Evolutionary conservation across 495 filamentous ascomycete species (phyloP).

Genomic region (Copromyces sp.): DNA sequence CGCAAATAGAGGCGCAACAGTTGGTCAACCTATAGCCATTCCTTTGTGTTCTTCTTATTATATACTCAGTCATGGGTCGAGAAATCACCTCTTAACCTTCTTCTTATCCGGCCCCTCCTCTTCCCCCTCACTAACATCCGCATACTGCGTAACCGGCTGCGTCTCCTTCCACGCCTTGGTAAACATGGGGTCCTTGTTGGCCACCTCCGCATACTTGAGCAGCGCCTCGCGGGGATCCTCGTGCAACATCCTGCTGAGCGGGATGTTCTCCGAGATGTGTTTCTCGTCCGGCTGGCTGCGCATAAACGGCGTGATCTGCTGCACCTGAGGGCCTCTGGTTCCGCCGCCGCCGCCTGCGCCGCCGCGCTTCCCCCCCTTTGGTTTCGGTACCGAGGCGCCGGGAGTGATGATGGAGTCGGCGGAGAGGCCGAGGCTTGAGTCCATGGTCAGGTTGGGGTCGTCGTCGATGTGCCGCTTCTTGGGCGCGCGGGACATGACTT

Average conservation of each 20-base stretch:
- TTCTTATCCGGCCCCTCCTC: conserved; percentile 61
- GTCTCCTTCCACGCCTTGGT: conserved; percentile 88
- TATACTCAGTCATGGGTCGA: not conserved
- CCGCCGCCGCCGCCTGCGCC: conserved; percentile 60
- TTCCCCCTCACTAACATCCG: conserved; percentile 78
- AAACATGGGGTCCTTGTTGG: conserved; percentile 87
- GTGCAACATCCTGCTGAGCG: conserved; percentile 88
- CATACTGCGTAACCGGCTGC: conserved; percentile 87
- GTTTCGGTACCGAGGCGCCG: conserved; percentile 33
- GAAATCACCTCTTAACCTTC: conserved; percentile 37
- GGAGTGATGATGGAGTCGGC: conserved; percentile 72
- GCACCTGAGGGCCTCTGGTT: conserved; percentile 75
- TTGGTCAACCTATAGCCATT: not conserved
- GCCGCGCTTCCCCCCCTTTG: conserved; percentile 22
- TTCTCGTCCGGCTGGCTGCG: conserved; percentile 84
- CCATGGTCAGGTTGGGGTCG: conserved; percentile 73
- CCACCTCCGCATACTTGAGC: conserved; percentile 89
- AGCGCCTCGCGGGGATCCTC: conserved; percentile 93
- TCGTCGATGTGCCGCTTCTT: conserved; percentile 94
- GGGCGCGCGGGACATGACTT: conserved; percentile 85
- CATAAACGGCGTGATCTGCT: conserved; percentile 79
- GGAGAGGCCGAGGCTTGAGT: conserved; percentile 65
- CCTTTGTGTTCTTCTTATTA: not conserved
- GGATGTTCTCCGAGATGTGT: conserved; percentile 78
- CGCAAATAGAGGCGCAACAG: not conserved